A percentile compares a stretch with the other conserved stretches of the same genome.
Evolutionary conservation across 2,329 filamentous ascomycete species (phyloP).

Genomic region (Periconia sp.): DNA sequence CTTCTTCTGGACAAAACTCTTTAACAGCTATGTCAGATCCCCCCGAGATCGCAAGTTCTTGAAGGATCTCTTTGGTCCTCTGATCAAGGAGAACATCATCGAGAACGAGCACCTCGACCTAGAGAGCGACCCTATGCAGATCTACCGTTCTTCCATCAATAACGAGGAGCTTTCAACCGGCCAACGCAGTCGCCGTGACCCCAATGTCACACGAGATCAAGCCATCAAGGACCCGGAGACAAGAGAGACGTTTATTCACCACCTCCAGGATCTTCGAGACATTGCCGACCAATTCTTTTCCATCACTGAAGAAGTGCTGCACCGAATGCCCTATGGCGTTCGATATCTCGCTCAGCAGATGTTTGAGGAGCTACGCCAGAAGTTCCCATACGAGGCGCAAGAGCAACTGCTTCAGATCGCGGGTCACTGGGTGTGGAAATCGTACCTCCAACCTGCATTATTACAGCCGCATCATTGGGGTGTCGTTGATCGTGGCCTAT

Average conservation of each 20-base stretch:
- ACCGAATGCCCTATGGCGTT: constrained; percentile 90
- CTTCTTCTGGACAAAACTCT: constrained; percentile 90
- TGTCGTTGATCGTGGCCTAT: constrained; percentile 86
- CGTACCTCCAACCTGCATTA: constrained; percentile 89
- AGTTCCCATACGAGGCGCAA: constrained; percentile 80
- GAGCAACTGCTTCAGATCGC: constrained; percentile 82
- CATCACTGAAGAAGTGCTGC: constrained; percentile 79
- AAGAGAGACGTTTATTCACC: constrained; percentile 88
- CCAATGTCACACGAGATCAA: constrained; percentile 86
- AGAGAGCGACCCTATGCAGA: constrained; percentile 96
- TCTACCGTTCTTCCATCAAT: constrained; percentile 93
- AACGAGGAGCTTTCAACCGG: constrained; percentile 96
- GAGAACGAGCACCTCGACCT: constrained; percentile 90
- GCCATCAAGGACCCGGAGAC: constrained; percentile 97
- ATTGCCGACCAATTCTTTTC: constrained; percentile 91
- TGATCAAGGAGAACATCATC: constrained; percentile 91
- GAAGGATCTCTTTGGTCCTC: constrained; percentile 79
- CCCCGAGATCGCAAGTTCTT: constrained; percentile 92
- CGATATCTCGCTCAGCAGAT: constrained; percentile 87
- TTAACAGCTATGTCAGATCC: constrained; percentile 86
- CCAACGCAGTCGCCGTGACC: constrained; percentile 76
- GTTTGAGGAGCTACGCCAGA: constrained; percentile 76
- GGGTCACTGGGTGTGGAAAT: constrained; percentile 91
- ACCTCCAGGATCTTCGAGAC: constrained; percentile 90
- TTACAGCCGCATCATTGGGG: constrained; percentile 91